phyloP scores from a whole-genome alignment of 352 stramenopile genomes.

The Halophytophthora polymorphica region DNA sequence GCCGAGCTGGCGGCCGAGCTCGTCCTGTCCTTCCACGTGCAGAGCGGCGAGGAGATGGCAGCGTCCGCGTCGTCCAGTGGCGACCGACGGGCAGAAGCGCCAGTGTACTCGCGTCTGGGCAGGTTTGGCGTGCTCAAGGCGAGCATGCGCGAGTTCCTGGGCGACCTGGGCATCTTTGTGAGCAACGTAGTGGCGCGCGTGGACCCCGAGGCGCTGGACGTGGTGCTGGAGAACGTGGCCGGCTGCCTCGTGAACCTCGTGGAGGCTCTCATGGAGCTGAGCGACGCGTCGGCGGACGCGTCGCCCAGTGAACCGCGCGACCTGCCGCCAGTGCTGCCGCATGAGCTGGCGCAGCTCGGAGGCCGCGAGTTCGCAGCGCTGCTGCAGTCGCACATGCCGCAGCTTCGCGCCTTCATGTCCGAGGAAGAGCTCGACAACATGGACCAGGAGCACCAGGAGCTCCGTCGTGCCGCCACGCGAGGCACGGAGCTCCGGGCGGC shows the following conservation, averaged over 20 bases:
- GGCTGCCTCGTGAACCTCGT: constrained; percentile 23
- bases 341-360: constrained; percentile 44
- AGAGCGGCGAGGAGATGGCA: constrained; percentile 4
- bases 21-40: constrained; percentile 26
- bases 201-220: constrained; percentile 18
- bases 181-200: constrained; percentile 19
- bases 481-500: constrained; percentile 20
- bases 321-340: constrained; percentile 43
- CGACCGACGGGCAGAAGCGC: background rate
- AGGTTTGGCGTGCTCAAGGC: constrained; percentile 24
- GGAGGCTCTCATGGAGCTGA: constrained; percentile 28
- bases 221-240: constrained; percentile 23
- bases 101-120: constrained; percentile 11
- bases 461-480: constrained; percentile 18
- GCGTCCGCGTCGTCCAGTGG: background rate
- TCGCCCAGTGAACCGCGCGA: too few relatives aligned
- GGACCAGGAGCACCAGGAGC: constrained; percentile 29
- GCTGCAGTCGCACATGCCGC: constrained; percentile 26
- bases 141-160: constrained; percentile 29
- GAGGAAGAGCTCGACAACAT: constrained; percentile 31
- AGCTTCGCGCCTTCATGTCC: constrained; percentile 25
- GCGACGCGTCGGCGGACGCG: background rate
- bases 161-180: constrained; percentile 27
- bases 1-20: constrained; percentile 21
- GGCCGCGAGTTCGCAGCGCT: constrained; percentile 47